phyloP scores from a whole-genome alignment of 768 basidiomycete species.

The Pleurotus platypus region DNA sequence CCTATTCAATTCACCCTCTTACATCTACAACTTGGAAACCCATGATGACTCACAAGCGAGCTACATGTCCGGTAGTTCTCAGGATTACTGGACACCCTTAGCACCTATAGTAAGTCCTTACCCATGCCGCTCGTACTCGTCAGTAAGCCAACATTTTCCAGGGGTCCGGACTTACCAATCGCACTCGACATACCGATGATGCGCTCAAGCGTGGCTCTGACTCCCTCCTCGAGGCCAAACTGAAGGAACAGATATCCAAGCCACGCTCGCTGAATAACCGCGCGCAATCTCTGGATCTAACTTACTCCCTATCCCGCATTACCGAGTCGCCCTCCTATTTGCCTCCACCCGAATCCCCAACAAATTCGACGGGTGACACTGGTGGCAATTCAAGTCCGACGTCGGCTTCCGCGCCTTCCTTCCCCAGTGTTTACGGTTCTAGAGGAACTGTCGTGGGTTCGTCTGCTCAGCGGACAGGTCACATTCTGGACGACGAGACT shows the following conservation, averaged over 20 bases:
- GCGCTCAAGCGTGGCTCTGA: slow-evolving; percentile 80
- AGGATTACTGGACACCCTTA: slow-evolving; percentile 76
- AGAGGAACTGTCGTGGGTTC: slow-evolving; percentile 41
- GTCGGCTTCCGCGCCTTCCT: slow-evolving; percentile 73
- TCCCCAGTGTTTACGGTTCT: slow-evolving; percentile 78
- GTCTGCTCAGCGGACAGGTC: slow-evolving; percentile 37
- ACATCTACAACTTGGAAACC: slow-evolving; percentile 77
- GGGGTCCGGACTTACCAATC: slow-evolving; percentile 68
- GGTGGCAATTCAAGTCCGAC: slow-evolving; percentile 78
- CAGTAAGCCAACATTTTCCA: slow-evolving; percentile 21
- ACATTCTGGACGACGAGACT: slow-evolving; percentile 49
- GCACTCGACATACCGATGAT: slow-evolving; percentile 70
- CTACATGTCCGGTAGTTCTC: slow-evolving; percentile 50
- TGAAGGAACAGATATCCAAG: slow-evolving; percentile 74
- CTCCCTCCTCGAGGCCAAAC: slow-evolving; percentile 77
- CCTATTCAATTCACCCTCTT: slow-evolving; percentile 82
- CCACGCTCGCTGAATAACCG: slow-evolving; percentile 82
- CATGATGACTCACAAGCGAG: slow-evolving; percentile 61
- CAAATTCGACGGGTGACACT: slow-evolving; percentile 71
- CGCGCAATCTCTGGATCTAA: slow-evolving; percentile 87
- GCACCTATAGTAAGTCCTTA: slow-evolving; percentile 62
- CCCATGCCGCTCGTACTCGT: slow-evolving; percentile 8
- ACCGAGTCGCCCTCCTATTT: slow-evolving; percentile 61
- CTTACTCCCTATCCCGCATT: slow-evolving; percentile 79
- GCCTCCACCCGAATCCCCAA: slow-evolving; percentile 76